Conservation (phyloP, 495 filamentous ascomycete genomes). For the Delitschia confertaspora region DNA sequence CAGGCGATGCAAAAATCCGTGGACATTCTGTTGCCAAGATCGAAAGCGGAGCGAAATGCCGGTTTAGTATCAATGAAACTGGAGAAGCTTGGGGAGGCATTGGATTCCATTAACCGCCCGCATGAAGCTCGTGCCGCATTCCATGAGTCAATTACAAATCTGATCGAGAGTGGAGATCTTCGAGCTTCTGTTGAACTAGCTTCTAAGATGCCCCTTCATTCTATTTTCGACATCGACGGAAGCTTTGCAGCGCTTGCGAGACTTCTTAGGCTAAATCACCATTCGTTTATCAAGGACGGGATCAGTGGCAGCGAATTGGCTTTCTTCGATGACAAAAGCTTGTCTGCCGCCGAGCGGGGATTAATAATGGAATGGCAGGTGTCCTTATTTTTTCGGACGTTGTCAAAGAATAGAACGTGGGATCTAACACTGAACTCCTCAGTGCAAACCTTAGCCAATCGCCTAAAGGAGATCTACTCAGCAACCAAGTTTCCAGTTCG, state of each 20-base stretch:
- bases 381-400: conserved; percentile 28
- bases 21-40: conserved; percentile 37
- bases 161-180: conserved; percentile 41
- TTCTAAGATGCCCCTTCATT: conserved; percentile 17
- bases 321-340: conserved; percentile 40
- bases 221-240: conserved; percentile 15
- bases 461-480: conserved; percentile 27
- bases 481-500: conserved; percentile 27
- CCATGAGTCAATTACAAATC: conserved; percentile 39
- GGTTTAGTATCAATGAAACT: conserved; percentile 47
- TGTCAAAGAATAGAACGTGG: conserved; percentile 21
- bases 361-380: conserved; percentile 52
- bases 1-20: conserved; percentile 44
- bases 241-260: conserved; percentile 37
- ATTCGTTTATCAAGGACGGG: conserved; percentile 32
- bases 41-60: conserved; percentile 36
- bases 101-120: conserved; percentile 36
- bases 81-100: conserved; percentile 44
- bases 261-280: conserved; percentile 41
- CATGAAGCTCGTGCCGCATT: conserved; percentile 38
- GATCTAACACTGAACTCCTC: conserved; percentile 11
- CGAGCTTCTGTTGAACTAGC: conserved; percentile 31
- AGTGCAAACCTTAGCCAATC: conserved; percentile 28
- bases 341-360: conserved; percentile 37
- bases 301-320: conserved; percentile 2